Evolutionary conservation across 495 filamentous ascomycete genomes (phyloP).

Genomic region (Trichoderma asperelloides): DNA sequence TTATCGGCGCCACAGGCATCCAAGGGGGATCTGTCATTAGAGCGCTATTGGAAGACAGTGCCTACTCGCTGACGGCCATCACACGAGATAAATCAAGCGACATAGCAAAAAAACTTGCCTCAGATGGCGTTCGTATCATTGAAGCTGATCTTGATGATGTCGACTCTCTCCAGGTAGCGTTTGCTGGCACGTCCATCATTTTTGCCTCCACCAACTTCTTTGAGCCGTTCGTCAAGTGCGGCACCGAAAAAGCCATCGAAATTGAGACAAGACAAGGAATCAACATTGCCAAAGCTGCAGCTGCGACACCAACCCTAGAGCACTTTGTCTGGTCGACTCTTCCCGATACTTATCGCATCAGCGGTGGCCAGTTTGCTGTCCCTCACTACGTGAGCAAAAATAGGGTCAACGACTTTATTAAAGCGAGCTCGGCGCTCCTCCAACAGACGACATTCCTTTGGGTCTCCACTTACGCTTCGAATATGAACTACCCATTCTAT

Average conservation of each 20-base stretch:
- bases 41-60: constrained; percentile 41
- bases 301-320: constrained; percentile 29
- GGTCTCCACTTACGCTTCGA: constrained; percentile 27
- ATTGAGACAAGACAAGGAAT: constrained; percentile 48
- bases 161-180: constrained; percentile 36
- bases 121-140: constrained; percentile 35
- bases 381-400: constrained; percentile 36
- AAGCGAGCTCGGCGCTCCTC: constrained; percentile 17
- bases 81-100: constrained; percentile 44
- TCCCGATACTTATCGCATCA: constrained; percentile 18
- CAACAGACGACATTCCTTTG: constrained; percentile 34
- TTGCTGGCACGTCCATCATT: constrained; percentile 45
- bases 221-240: constrained; percentile 29
- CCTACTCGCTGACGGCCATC: constrained; percentile 47
- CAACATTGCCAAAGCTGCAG: constrained; percentile 46
- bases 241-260: constrained; percentile 28
- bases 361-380: constrained; percentile 21
- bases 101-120: constrained; percentile 31
- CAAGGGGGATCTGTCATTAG: constrained; percentile 53
- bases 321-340: constrained; percentile 45
- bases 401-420: constrained; percentile 29
- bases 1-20: constrained; percentile 56
- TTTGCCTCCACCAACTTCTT: constrained; percentile 54
- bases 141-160: constrained; percentile 44
- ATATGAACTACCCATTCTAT: constrained; percentile 25